Conservation (phyloP, 2,329 filamentous ascomycete species). For the Cadophora sp. region DNA sequence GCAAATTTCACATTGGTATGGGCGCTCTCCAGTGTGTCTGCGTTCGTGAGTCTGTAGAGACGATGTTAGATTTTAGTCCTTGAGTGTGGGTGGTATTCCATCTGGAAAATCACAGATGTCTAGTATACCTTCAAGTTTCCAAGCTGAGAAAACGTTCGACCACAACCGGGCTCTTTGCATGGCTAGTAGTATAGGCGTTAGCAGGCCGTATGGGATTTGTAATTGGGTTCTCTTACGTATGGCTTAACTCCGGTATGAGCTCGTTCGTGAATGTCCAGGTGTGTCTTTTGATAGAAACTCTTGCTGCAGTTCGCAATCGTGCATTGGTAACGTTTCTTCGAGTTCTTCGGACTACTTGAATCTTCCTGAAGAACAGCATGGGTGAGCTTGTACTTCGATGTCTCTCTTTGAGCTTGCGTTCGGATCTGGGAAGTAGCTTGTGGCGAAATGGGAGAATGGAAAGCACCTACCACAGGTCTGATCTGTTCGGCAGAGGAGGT, state of each 20-base stretch:
- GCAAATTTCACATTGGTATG: conserved; percentile 81
- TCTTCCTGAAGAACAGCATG: conserved; percentile 34
- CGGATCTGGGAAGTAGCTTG: conserved; percentile 18
- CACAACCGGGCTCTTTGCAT: conserved; percentile 76
- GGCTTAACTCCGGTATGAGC: conserved; percentile 91
- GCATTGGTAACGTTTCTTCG: conserved; percentile 74
- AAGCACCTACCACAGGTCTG: conserved; percentile 40
- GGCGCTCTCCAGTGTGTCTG: conserved; percentile 86
- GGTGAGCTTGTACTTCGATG: conserved; percentile 37
- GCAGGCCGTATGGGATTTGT: conserved; percentile 32
- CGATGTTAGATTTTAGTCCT: conserved; percentile 12
- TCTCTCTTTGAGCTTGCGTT: conserved; percentile 19
- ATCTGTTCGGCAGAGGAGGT: conserved; percentile 36
- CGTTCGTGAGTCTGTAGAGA: conserved; percentile 76
- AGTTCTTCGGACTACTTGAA: conserved; percentile 18
- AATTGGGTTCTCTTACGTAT: conserved; percentile 66
- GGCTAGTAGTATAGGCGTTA: conserved; percentile 26
- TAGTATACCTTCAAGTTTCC: conserved; percentile 81
- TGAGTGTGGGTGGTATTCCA: conserved; percentile 17
- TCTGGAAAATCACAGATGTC: too few species aligned
- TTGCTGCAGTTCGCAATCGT: conserved; percentile 77
- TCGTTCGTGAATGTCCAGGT: conserved; percentile 87
- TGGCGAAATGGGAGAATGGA: conserved; percentile 44
- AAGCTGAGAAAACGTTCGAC: conserved; percentile 83
- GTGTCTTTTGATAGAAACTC: conserved; percentile 89